Base-by-base conservation (phyloP, 2,329 filamentous ascomycete species). In the Akanthomyces lecanii region DNA sequence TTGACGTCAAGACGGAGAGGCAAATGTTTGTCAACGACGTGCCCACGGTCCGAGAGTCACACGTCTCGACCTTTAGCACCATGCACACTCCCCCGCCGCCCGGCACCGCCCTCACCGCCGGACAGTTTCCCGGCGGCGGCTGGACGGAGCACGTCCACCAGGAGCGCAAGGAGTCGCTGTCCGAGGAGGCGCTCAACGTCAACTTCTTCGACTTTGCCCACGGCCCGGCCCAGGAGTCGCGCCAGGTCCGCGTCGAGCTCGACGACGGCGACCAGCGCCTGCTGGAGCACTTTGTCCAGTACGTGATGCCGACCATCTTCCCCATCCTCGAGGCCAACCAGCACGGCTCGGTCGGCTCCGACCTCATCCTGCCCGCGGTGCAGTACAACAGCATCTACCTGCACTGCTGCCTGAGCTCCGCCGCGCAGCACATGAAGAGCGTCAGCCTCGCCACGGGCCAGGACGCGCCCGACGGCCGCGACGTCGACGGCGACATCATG, bases 11-110 rank as follows among this genome's bases (percentile, higher is more conserved):
- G 83, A 97, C 93, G 1, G 94, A 97, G 79, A 85, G 91, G 67
- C 92, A 97, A 69, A 92, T 96, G 81, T 97, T 91, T 75, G 88
- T 97, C 76, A 92, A 97, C 71, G 91, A 97, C 73, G 84, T 97
- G 62, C 92, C 91, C 5, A 90, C 92, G 16, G 82, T 94, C 65
- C 83, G 87, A 68, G 93, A 97, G 76, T 96, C 92, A 14, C 91
- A 91, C 38, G 88, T 92, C 44, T 96, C 93, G 0, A 96, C 92
- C 28, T 97, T 96, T 77, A 96, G 89, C 83, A 93, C 91, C n/a
- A 95, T 88, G 74, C 89, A 91, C 70, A 87, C 88, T 25, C 92
- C 92, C 18, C 90, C 91, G 36, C 86, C 89, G 28, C 79, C 87
- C 1, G 87, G 89, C 64, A 83, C 85, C 28, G 80, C 88, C 65